Percentiles rank a stretch among this genome's conserved stretches.
Evolutionary conservation across 2,329 filamentous ascomycete species (phyloP).

Genomic region (Ramichloridium luteum): DNA sequence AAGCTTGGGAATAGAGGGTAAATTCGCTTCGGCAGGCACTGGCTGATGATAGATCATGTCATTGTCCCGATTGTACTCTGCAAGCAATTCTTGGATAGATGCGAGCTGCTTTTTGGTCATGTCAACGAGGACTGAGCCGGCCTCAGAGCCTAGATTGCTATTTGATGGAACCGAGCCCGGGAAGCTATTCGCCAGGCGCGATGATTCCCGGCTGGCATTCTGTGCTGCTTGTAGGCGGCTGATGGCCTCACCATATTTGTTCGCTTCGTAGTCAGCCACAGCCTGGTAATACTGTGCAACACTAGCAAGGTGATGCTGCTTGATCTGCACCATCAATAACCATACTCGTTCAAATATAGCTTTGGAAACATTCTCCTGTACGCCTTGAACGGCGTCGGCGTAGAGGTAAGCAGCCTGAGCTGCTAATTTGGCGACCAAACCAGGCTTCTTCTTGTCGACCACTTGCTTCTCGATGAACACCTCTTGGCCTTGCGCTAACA

Average conservation of each 20-base stretch:
- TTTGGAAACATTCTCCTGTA: slow-evolving; percentile 83
- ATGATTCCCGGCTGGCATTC: slow-evolving; percentile 63
- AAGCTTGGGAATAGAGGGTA: slow-evolving; percentile 74
- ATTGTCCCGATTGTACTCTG: slow-evolving; percentile 75
- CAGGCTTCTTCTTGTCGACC: slow-evolving; percentile 82
- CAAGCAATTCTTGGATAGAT: slow-evolving; percentile 68
- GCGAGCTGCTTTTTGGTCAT: slow-evolving; percentile 72
- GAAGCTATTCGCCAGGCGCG: slow-evolving; percentile 63
- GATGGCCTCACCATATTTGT: slow-evolving; percentile 75
- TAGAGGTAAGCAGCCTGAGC: slow-evolving; percentile 86
- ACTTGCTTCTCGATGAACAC: slow-evolving; percentile 96
- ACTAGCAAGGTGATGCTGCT: slow-evolving; percentile 71
- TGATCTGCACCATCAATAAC: slow-evolving; percentile 70
- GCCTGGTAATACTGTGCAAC: slow-evolving; percentile 91
- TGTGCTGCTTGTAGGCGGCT: slow-evolving; percentile 74
- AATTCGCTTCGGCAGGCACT: slow-evolving; percentile 71
- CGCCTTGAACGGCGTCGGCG: slow-evolving; percentile 72
- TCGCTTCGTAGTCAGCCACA: slow-evolving; percentile 76
- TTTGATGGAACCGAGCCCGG: slow-evolving; percentile 65
- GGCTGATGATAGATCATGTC: slow-evolving; percentile 97
- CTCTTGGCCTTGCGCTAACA: slow-evolving; percentile 91
- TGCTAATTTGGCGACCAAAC: slow-evolving; percentile 80
- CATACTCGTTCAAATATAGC: slow-evolving; percentile 92
- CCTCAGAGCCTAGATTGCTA: slow-evolving; percentile 74
- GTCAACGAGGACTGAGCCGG: slow-evolving; percentile 60